These are phyloP conservation scores for Nephelium lappaceum DNA, from an alignment of 345 rosid genomes.

Conservation along the genomic window DNA sequence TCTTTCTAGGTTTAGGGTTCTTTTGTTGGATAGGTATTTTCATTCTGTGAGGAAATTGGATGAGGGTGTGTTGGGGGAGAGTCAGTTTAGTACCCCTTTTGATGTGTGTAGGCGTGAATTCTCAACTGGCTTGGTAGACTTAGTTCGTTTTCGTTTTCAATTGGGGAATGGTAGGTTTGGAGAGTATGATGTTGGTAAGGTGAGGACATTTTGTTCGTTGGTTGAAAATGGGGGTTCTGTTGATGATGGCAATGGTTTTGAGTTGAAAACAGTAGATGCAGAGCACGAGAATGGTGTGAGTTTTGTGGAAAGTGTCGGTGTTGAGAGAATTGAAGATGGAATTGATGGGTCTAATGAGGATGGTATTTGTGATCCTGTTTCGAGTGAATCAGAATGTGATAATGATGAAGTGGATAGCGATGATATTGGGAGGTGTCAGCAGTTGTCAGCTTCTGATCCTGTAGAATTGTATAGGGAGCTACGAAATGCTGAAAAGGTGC, in stretches of 20 bases:
- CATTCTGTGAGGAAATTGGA: conserved; percentile 39
- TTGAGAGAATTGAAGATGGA: conserved; percentile 6
- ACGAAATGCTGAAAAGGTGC: conserved; percentile 36
- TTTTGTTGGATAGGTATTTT: conserved; percentile 32
- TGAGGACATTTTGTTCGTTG: conserved; percentile 40
- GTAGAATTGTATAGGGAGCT: conserved; percentile 62
- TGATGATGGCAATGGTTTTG: conserved; percentile 1
- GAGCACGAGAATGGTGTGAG: conserved; percentile 10
- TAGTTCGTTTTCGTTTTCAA: conserved; percentile 16
- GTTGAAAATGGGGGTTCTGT: conserved; percentile 28
- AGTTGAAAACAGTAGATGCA: conserved; percentile 5
- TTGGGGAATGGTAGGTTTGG: conserved; percentile 19
- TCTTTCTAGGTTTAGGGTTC: conserved; percentile 36
- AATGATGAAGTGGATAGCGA: conserved; percentile 21
- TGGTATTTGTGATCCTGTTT: conserved; percentile 4
- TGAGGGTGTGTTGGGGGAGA: conserved; percentile 28
- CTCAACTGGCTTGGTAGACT: conserved; percentile 23
- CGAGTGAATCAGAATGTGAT: conserved; percentile 22
- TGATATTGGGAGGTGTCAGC: conserved; percentile 9
- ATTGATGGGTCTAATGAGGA: conserved; percentile 19
- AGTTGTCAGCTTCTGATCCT: conserved; percentile 49
- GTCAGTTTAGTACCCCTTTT: conserved; percentile 24
- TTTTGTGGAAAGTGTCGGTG: conserved; percentile 26
- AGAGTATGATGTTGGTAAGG: conserved; percentile 24
- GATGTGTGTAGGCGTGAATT: conserved; percentile 35